Evolutionary conservation across 148 eudicot genomes (phyloP).

Genomic region (Mesembryanthemum crystallinum): DNA sequence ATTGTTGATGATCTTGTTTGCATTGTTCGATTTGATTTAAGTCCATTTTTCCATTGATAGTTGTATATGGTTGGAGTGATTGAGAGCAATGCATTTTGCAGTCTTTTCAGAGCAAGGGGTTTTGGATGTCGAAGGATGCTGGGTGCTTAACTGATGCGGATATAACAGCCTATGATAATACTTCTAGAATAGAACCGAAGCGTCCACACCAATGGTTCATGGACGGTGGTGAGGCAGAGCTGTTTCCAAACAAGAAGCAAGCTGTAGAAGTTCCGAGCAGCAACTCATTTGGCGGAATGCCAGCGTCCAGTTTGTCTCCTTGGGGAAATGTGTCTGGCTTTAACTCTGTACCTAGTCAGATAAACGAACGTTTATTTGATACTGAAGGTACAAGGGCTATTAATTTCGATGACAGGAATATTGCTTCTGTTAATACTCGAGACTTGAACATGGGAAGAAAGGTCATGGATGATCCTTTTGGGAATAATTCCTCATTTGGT

Average conservation of each 20-base stretch:
- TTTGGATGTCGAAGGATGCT: constrained; percentile 53
- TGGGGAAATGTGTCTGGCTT: constrained; percentile 50
- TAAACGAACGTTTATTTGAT: constrained; percentile 39
- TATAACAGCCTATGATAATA: constrained; percentile 43
- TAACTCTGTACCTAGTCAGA: constrained; percentile 42
- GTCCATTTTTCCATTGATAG: neutral
- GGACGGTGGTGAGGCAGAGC: constrained; percentile 54
- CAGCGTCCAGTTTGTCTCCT: constrained; percentile 35
- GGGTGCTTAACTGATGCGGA: constrained; percentile 53
- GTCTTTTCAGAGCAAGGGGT: constrained; percentile 55
- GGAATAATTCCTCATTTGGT: constrained; percentile 38
- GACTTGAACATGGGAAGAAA: constrained; percentile 36
- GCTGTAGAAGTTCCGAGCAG: constrained; percentile 47
- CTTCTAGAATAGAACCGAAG: constrained; percentile 58
- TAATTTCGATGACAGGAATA: constrained; percentile 46
- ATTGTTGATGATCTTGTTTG: neutral
- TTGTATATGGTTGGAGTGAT: neutral
- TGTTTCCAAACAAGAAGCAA: constrained; percentile 66
- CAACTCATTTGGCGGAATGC: constrained; percentile 45
- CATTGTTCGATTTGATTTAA: too few species aligned
- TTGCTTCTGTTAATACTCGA: constrained; percentile 33
- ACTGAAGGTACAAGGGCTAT: constrained; percentile 33
- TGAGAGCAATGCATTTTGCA: constrained; percentile 18
- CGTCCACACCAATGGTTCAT: constrained; percentile 67
- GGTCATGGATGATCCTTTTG: constrained; percentile 41